Evolutionary conservation across 768 basidiomycete genomes (phyloP), one percentile per base, ranked within the genome.

Genomic region (Hericium coralloides): DNA sequence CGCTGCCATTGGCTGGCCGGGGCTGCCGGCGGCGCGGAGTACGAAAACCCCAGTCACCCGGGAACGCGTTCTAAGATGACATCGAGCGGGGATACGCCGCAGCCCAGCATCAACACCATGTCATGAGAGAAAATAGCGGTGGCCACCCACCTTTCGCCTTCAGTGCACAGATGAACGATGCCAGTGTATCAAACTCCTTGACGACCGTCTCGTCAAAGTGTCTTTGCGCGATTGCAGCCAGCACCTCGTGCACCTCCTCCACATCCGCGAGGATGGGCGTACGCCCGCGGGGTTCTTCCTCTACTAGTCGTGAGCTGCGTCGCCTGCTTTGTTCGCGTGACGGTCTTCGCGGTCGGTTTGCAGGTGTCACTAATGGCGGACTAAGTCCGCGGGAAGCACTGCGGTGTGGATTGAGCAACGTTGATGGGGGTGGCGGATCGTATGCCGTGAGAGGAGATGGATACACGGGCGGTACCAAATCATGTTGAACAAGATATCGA

Each of bases 101-200:
- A 58, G 52, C 38, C 52, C 36, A 22, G 47, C 58, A 14, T 49
- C 57, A 55, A 53, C 17, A 45, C 20, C 20, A 49, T 51, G 54
- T 12, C 20, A 49, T 51, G 54, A 39, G 38, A 57, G 47, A 56
- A 48, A 57, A 64, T 56, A 59, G 38, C 31, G 2, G 31, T 2
- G 6, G 31, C 6, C 17, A 59, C 67, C 51, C 52, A 67, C 67
- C 67, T 60, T 67, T 77, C n/a, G 71, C 67, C 69, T 85, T 87
- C 52, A 90, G 79, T 15, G 82, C 78, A 62, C 80, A 84, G 86
- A 91, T 86, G 63, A 92, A 91, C 31, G 83, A 79, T 18, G 87
- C 86, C 41, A 92, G 72, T n/a, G 84, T 87, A 59, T 92, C 90
- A 49, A 89, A 83, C 69, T 92, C 90, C 68, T 85, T 84, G 53